Percentiles rank a stretch among this genome's conserved stretches.
Conservation (phyloP, 2,329 filamentous ascomycete species). For the Didymella glomerata region DNA sequence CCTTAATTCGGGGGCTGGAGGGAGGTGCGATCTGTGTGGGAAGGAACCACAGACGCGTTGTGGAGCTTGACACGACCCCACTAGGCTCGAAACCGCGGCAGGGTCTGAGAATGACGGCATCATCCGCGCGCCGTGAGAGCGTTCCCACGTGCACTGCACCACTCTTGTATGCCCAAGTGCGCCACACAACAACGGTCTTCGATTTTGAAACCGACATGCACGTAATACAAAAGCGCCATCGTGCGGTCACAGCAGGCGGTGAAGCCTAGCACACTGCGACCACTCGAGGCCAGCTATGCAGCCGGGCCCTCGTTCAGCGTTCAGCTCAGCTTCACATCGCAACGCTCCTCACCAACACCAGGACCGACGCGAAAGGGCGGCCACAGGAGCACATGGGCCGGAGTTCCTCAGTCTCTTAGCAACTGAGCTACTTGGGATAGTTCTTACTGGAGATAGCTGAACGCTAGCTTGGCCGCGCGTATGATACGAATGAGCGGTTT, state of each 20-base stretch:
- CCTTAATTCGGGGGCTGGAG: constrained; percentile 11
- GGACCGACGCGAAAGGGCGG: not conserved
- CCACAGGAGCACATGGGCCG: not conserved
- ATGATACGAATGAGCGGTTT: constrained; percentile 9
- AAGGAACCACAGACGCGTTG: constrained; percentile 18
- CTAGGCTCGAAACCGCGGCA: constrained; percentile 11
- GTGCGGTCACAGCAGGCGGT: not conserved
- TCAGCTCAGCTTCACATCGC: not conserved
- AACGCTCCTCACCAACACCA: not conserved
- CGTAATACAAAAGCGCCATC: not conserved
- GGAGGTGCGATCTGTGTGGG: constrained; percentile 5
- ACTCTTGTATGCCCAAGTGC: not conserved
- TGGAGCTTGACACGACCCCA: constrained; percentile 18
- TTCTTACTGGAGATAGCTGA: not conserved
- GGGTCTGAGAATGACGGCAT: constrained; percentile 18
- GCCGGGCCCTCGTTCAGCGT: not conserved
- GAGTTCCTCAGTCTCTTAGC: not conserved
- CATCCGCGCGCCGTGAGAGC: constrained; percentile 23
- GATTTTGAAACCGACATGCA: not conserved
- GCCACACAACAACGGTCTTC: constrained; percentile 1
- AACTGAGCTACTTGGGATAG: not conserved
- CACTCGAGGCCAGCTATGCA: not conserved
- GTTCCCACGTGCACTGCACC: constrained; percentile 27
- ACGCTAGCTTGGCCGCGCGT: not conserved
- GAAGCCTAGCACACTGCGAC: not conserved